Conservation (phyloP, 805 yeast genomes). For the Monosporozyma unispora region DNA sequence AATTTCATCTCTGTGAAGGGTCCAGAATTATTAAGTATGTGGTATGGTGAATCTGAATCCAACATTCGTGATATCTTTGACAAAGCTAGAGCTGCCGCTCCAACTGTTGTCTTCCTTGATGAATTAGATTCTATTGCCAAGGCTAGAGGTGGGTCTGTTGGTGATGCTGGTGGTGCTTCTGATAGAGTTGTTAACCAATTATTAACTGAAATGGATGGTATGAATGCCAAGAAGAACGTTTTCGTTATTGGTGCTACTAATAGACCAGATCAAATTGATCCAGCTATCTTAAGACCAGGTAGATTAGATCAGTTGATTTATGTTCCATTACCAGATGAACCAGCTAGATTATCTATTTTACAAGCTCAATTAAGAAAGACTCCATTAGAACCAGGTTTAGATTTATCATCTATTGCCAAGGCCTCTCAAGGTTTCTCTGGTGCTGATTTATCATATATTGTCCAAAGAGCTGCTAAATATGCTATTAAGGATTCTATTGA, state of each 20-base stretch:
- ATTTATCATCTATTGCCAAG: constrained; percentile 79
- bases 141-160: constrained; percentile 92
- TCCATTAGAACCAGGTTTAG: constrained; percentile 95
- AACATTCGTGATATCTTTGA: constrained; percentile 96
- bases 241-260: constrained; percentile 99
- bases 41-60: constrained; percentile 98
- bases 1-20: constrained; percentile 79
- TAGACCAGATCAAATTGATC: constrained; percentile 99
- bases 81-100: constrained; percentile 99
- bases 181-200: constrained; percentile 97
- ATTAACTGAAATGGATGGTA: constrained; percentile 98
- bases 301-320: constrained; percentile 97
- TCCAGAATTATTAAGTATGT: constrained; percentile 70
- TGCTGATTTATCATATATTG: constrained; percentile 96
- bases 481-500: constrained; percentile 97
- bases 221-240: constrained; percentile 98
- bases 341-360: constrained; percentile 86
- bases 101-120: constrained; percentile 96
- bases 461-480: constrained; percentile 96
- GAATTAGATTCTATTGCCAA: constrained; percentile 97
- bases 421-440: constrained; percentile 98
- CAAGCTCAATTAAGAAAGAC: constrained; percentile 96
- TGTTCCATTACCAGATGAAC: constrained; percentile 96
- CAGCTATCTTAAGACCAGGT: constrained; percentile 97
- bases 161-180: constrained; percentile 98